A percentile compares a stretch with the other conserved stretches of the same genome.
Conservation (phyloP, 345 rosid species). For the Brassica napus region Da-Ae NC_063438.1:2483001-2483500, state of each 20-base stretch:
- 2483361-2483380: too few relatives aligned
- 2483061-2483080: conserved; percentile 29
- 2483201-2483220: not conserved
- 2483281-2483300: too few relatives aligned
- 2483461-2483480: conserved; percentile 51
- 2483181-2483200: not conserved
- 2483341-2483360: too few relatives aligned
- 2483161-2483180: not conserved
- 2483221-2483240: too few relatives aligned
- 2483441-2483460: conserved; percentile 37
- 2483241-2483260: too few relatives aligned
- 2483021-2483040: conserved; percentile 37
- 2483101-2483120: conserved; percentile 22
- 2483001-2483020: conserved; percentile 32
- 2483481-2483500: conserved; percentile 58
- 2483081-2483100: conserved; percentile 30
- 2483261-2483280: too few relatives aligned
- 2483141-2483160: not conserved
- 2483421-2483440: too few relatives aligned
- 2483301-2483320: too few relatives aligned
- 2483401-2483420: too few relatives aligned
- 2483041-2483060: conserved; percentile 34
- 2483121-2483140: not conserved
- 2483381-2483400: too few relatives aligned
- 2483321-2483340: too few relatives aligned